Evolutionary conservation across 2,329 filamentous ascomycete species (phyloP), one percentile per base, ranked within the genome.

Genomic region (Aspergillus oerlinghausenensis): DNA sequence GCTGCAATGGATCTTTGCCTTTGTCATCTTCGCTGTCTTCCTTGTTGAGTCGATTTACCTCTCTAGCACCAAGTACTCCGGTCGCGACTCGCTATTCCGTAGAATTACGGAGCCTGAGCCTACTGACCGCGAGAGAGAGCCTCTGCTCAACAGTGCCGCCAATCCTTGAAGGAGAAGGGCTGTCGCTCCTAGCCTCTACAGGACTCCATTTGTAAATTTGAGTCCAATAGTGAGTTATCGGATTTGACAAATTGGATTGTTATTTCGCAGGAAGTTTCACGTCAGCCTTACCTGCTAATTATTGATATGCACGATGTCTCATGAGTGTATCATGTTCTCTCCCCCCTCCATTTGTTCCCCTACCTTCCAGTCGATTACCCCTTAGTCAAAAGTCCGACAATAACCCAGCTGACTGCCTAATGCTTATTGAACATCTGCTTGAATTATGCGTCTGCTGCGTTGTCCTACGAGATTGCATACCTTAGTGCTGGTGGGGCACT

Each of bases 1-100:
- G 6, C 80, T 96, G 62, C 92, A 96, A 77, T 96, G 91, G 91
- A 93, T 95, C 74, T 96, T 96, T 71, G 89, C 91, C 35, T 94
- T 95, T 68, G 80, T 85, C 60, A 91, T 96, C 71, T 92, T 93
- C 81, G 84, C 80, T 0, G 70, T 89, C 26, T 82, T 95, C 53
- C 88, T 94, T 70, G 72, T 92, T 21, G 75, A 84, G 19, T 90
- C 88, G 1, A 66, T 89, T 10, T 74, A 73, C 43, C 65, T 73
- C 45, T 71, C 73, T 3, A 61, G 64, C 11, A 67, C 70, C 10
- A 72, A 65, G 55, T 73, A 74, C 52, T 59, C 65, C 23, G 68
- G 70, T 32, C 72, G 73, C 54, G 68, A 74, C 56, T 65, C 71
- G 35, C 66, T 73, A 54, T 70, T 74, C 64, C 68, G 67, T 38